Percentiles rank a stretch among this genome's conserved stretches.
Conservation (phyloP, 495 filamentous ascomycete species). For the Penicillium lividum region DNA sequence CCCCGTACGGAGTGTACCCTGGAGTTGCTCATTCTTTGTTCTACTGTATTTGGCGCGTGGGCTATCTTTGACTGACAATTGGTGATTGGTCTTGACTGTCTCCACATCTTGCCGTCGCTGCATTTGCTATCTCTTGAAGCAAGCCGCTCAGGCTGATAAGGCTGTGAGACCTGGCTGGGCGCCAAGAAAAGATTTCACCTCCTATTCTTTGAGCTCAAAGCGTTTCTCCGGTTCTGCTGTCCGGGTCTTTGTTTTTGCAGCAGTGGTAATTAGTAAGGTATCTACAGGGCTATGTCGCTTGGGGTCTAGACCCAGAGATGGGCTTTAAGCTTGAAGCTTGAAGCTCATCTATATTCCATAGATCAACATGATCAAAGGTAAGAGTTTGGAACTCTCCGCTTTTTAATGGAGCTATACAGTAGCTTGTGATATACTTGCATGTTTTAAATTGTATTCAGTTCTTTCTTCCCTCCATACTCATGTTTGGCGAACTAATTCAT, state of each 20-base stretch:
- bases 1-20: not conserved
- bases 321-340: conserved; percentile 1
- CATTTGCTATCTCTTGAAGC: conserved; percentile 4
- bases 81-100: conserved; percentile 4
- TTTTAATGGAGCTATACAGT: not conserved
- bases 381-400: not conserved
- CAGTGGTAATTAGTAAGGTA: not conserved
- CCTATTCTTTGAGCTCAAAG: not conserved
- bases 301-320: not conserved
- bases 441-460: not conserved
- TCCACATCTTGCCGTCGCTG: not conserved
- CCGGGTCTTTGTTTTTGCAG: conserved; percentile 1
- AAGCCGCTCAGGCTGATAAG: conserved; percentile 16
- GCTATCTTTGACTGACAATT: conserved; percentile 13
- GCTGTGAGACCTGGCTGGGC: conserved; percentile 1
- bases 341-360: not conserved
- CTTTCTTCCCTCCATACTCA: not conserved
- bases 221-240: not conserved
- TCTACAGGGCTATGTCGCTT: not conserved
- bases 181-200: not conserved
- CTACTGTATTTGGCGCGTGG: conserved; percentile 7
- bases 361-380: not conserved
- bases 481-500: not conserved
- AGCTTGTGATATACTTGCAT: not conserved
- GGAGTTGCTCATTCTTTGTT: not conserved